Evolutionary conservation across 176 grass and related monocot genomes (phyloP), one percentile per base, ranked within the genome.

Genomic region (Zea luxurians): DNA sequence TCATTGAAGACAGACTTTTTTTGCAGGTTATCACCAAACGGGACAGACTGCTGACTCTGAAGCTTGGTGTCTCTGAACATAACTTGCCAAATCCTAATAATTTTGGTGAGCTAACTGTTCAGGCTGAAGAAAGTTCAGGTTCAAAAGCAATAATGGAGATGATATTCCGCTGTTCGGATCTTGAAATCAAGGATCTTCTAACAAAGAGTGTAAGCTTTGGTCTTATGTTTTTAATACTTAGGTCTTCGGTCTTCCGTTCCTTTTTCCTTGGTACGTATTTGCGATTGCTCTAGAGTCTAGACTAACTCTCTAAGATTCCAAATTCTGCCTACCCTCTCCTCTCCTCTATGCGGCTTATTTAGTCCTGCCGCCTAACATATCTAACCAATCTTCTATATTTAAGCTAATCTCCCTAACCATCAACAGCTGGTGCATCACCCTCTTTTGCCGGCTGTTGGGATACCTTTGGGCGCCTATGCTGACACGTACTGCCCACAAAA

Each of bases 111-210:
- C 78, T 99, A 77, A 95, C 75, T 75, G 52, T 99, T 82, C 78
- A 86, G 77, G 92, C 88, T 8, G 90, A 94, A 76, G 96, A 99
- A 68, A 88, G 88, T 50, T 79, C 91, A 65, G 86, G 88, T 82
- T 92, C 96, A 85, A 99, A 99, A 90, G 91, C 90, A 64, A 82
- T 91, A 64, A 84, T 89, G 80, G 96, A 99, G 76, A 92, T 99
- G 86, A 78, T 95, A 81, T 93, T 99, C 82, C 88, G 18, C 8
- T 87, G 96, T 81, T 85, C 83, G 17, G 92, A 99, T 83, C 81
- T 99, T 75, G 92, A 91, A 92, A 95, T 92, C 85, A 99, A 99
- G 78, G 90, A 99, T 73, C 83, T 99, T 70, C 89, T 99, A 78
- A 95, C 96, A 79, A 99, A 93, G 90, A 99, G 92, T 83, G 96